phyloP scores from a whole-genome alignment of 2,329 filamentous ascomycete genomes.

The Apiospora pterosperma region DNA sequence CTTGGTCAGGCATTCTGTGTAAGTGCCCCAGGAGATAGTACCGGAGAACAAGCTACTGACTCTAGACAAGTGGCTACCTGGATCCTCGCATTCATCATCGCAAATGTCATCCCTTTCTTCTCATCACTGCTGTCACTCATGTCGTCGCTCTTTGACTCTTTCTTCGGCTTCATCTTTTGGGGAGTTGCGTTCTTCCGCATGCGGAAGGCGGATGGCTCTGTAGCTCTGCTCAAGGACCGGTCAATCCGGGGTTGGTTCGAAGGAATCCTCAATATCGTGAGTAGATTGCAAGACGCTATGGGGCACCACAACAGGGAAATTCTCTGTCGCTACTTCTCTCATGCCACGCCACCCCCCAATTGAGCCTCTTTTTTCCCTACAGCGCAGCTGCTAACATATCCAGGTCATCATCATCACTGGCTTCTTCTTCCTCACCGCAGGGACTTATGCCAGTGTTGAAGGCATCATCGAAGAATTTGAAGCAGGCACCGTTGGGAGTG shows the following conservation, averaged over 20 bases:
- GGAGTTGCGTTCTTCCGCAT: constrained; percentile 77
- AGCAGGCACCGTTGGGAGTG: constrained; percentile 59
- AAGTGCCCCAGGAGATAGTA: constrained; percentile 25
- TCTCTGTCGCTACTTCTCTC: not conserved
- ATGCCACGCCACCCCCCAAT: not conserved
- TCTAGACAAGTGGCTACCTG: constrained; percentile 56
- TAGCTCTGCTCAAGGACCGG: constrained; percentile 48
- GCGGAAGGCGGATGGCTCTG: constrained; percentile 60
- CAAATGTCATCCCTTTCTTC: constrained; percentile 93
- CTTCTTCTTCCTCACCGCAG: constrained; percentile 75
- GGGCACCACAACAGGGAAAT: not conserved
- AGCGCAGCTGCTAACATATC: not conserved
- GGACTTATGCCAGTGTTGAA: constrained; percentile 77
- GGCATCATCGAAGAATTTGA: constrained; percentile 72
- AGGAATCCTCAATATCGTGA: constrained; percentile 61
- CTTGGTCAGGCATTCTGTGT: constrained; percentile 72
- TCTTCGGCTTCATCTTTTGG: constrained; percentile 97
- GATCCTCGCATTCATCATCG: constrained; percentile 88
- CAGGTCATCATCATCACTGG: constrained; percentile 66
- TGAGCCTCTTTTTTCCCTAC: not conserved
- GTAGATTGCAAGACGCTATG: not conserved
- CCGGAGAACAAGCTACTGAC: constrained; percentile 8
- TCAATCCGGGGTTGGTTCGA: constrained; percentile 52
- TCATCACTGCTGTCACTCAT: constrained; percentile 71
- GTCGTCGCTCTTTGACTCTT: constrained; percentile 88